phyloP scores from a whole-genome alignment of 2,329 filamentous ascomycete genomes.

The Didymella exigua region DNA sequence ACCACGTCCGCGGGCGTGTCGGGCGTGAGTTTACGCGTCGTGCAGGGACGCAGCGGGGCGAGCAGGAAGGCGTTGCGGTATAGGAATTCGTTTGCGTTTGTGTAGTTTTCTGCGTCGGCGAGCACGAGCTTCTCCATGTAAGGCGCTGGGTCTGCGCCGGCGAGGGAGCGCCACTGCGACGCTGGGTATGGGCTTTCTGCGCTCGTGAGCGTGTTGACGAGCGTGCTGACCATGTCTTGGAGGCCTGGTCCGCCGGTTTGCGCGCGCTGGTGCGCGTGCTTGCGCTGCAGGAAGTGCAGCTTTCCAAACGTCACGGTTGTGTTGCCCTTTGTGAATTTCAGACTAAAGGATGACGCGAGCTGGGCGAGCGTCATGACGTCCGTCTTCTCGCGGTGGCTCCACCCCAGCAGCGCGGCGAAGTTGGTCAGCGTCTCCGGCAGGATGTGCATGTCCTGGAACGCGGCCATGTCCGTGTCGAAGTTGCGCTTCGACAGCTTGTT shows the following conservation, averaged over 20 bases:
- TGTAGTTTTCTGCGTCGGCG: constrained; percentile 63
- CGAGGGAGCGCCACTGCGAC: constrained; percentile 25
- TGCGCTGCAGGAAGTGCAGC: constrained; percentile 76
- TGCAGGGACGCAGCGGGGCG: constrained; percentile 35
- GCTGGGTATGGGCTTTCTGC: constrained; percentile 30
- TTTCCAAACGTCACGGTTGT: constrained; percentile 82
- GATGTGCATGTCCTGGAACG: constrained; percentile 63
- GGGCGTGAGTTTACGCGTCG: background rate
- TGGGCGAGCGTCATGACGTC: constrained; percentile 75
- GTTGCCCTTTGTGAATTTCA: constrained; percentile 91
- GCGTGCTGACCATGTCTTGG: constrained; percentile 44
- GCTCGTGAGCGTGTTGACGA: constrained; percentile 40
- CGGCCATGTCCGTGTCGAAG: constrained; percentile 65
- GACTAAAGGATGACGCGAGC: constrained; percentile 74
- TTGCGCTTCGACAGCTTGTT: constrained; percentile 78
- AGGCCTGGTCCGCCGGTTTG: constrained; percentile 52
- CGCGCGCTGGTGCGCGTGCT: constrained; percentile 63
- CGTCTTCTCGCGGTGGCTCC: constrained; percentile 71
- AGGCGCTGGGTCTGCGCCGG: constrained; percentile 43
- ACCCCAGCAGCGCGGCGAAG: constrained; percentile 84
- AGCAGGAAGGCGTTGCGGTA: constrained; percentile 66
- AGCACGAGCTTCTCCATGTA: constrained; percentile 60
- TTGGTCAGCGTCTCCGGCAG: constrained; percentile 72
- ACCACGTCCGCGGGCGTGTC: constrained; percentile 24
- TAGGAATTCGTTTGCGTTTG: constrained; percentile 61